Conservation (phyloP, 768 basidiomycete species). For the Tylopilus plumbeoviolaceoides region DNA sequence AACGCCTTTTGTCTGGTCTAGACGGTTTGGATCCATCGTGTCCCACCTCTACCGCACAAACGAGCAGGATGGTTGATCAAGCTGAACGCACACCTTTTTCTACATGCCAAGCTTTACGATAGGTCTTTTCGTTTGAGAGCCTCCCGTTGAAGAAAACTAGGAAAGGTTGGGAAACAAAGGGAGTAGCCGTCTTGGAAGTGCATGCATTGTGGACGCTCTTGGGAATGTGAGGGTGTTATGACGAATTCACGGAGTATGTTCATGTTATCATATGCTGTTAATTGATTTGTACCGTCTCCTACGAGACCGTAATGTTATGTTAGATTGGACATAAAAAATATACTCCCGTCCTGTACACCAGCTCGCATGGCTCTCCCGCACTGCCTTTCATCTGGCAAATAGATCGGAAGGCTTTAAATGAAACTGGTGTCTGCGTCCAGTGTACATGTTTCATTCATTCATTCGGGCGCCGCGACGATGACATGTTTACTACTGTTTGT, state of each 20-base stretch:
- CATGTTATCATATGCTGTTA: slow-evolving; percentile 29
- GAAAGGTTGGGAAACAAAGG: background rate
- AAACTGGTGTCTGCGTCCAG: too few species aligned
- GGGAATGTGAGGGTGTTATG: slow-evolving; percentile 4
- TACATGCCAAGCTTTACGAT: slow-evolving; percentile 19
- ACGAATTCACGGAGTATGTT: slow-evolving; percentile 18
- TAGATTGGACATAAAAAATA: slow-evolving; percentile 15
- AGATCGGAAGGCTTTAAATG: too few species aligned
- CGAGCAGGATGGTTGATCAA: slow-evolving; percentile 6
- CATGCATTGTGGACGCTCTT: slow-evolving; percentile 5
- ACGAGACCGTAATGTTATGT: slow-evolving; percentile 28
- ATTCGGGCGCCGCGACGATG: too few species aligned
- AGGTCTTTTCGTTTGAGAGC: background rate
- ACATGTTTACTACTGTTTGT: background rate
- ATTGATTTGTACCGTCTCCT: slow-evolving; percentile 30
- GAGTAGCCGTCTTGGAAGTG: background rate
- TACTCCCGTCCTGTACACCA: background rate
- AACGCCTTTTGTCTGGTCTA: slow-evolving; percentile 8
- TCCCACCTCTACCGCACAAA: slow-evolving; percentile 3
- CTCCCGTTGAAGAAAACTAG: background rate
- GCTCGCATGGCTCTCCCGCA: background rate
- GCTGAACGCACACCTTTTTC: slow-evolving; percentile 15
- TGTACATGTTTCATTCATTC: too few species aligned
- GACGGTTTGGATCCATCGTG: slow-evolving; percentile 3
- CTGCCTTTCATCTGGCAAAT: too few species aligned